A percentile compares a stretch with the other conserved stretches of the same genome.
Conservation (phyloP, 108 stramenopile species). For the Cylindrotheca fusiformis region DNA sequence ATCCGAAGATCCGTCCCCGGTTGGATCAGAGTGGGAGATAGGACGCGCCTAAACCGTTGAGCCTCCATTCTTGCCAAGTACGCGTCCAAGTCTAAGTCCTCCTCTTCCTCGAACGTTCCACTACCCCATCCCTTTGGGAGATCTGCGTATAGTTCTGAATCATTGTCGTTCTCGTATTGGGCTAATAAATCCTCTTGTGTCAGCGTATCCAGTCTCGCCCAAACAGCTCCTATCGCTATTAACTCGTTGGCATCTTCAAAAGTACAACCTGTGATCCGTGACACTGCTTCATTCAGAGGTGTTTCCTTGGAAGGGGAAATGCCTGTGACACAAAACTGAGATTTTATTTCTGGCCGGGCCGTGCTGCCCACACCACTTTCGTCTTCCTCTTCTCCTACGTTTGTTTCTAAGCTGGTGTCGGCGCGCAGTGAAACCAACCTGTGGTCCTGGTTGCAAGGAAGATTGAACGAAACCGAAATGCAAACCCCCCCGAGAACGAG, state of each 20-base stretch:
- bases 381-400: no score
- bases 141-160: constrained; percentile 39
- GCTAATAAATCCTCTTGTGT: constrained; percentile 68
- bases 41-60: constrained; percentile 68
- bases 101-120: constrained; percentile 29
- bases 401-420: no score
- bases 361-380: constrained; percentile 9
- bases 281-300: constrained; percentile 76
- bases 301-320: constrained; percentile 58
- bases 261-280: constrained; percentile 45
- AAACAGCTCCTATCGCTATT: constrained; percentile 82
- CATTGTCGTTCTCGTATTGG: constrained; percentile 49
- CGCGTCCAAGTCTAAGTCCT: constrained; percentile 52
- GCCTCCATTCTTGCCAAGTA: constrained; percentile 66
- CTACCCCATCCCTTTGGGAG: constrained; percentile 59
- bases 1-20: constrained; percentile 81
- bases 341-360: constrained; percentile 27
- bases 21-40: constrained; percentile 56
- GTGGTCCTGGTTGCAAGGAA: no score
- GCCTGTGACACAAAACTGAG: constrained; percentile 58
- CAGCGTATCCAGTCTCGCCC: constrained; percentile 77
- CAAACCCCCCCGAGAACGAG: no score
- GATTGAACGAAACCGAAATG: not conserved
- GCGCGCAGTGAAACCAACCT: no score
- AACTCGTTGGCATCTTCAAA: constrained; percentile 69